Evolutionary conservation across 148 eudicot genomes (phyloP), one percentile per base, ranked within the genome.

Genomic region (Spergularia bocconei): DNA sequence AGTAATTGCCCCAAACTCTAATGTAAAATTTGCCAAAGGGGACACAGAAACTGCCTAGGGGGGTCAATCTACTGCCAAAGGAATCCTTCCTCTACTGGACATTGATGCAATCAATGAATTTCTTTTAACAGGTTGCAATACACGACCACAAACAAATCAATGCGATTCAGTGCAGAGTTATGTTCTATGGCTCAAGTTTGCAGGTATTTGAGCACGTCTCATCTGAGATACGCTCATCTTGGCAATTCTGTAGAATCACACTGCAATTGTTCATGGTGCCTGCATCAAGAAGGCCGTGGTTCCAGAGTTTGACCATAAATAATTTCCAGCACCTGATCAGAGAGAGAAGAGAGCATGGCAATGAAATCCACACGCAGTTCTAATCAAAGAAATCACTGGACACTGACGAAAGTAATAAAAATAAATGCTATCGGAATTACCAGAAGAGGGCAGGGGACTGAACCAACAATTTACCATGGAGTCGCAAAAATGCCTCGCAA

Each of bases 221-320:
- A 44, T 69, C 73, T 47, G 81, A 77, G 15, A 78, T 56, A 38
- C 76, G 78, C 62, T 80, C 81, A 55, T 72, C 82, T 69, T 84
- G 87, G 67, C 23, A 66, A 63, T 85, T 79, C 51, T 87, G 85
- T 16, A 91, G 81, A 72, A 89, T 87, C 2, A 73, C 7, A 77
- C 82, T 89, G 82, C 98, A 93, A 55, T 79, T 89, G 79, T 91
- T 88, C 90, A 93, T 87, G 11, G 88, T 81, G 21, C 80, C 74
- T 2, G 97, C 90, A 80, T 93, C 98, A 51, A 93, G 81, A 56
- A 93, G 88, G 21, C 97, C 98, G 65, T 91, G 98, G 58, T 93
- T 93, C 98, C 98, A 93, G 12, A 93, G 81, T 72, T 93, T 93
- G 69, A 91, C 70, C 92, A 87, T 88, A 60, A 91, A 88, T 60